phyloP scores from a whole-genome alignment of 768 basidiomycete genomes.

The Phylloporus scabripes region DNA sequence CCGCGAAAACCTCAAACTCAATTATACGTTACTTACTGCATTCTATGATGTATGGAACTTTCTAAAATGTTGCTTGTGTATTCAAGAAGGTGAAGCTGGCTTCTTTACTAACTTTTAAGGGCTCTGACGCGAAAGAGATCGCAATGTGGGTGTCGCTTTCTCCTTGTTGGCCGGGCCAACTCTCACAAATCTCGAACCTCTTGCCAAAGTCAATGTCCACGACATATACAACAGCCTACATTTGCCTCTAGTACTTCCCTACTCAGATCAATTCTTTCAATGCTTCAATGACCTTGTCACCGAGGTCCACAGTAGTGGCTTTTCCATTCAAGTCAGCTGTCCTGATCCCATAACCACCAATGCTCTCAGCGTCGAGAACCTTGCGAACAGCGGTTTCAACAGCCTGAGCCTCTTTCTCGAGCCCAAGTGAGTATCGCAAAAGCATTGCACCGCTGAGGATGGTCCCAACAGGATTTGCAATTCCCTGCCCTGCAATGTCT shows the following conservation, averaged over 20 bases:
- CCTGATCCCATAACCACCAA: conserved; percentile 72
- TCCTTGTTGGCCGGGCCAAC: too few relatives aligned
- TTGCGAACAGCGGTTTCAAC: conserved; percentile 90
- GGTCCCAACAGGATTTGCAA: conserved; percentile 93
- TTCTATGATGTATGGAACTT: too few relatives aligned
- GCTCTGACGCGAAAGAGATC: too few relatives aligned
- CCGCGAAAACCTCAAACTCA: too few relatives aligned
- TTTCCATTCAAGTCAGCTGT: conserved; percentile 87
- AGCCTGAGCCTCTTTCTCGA: conserved; percentile 76
- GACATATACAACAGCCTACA: background rate
- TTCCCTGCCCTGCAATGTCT: conserved; percentile 90
- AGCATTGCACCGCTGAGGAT: conserved; percentile 94
- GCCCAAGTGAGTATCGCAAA: conserved; percentile 88
- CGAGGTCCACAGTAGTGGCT: conserved; percentile 70
- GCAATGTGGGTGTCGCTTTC: too few relatives aligned
- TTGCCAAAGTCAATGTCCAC: too few relatives aligned
- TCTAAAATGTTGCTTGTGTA: too few relatives aligned
- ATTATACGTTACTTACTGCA: too few relatives aligned
- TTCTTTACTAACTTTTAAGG: too few relatives aligned
- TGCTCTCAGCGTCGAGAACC: conserved; percentile 65
- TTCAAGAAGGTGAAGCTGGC: too few relatives aligned
- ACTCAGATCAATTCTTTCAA: conserved; percentile 53
- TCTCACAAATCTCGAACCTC: too few relatives aligned
- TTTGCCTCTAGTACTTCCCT: background rate
- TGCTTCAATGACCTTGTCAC: conserved; percentile 74